A percentile compares a stretch with the other conserved stretches of the same genome.
Conservation (phyloP, 2,329 filamentous ascomycete genomes). For the Mycosphaerella sp. region DNA sequence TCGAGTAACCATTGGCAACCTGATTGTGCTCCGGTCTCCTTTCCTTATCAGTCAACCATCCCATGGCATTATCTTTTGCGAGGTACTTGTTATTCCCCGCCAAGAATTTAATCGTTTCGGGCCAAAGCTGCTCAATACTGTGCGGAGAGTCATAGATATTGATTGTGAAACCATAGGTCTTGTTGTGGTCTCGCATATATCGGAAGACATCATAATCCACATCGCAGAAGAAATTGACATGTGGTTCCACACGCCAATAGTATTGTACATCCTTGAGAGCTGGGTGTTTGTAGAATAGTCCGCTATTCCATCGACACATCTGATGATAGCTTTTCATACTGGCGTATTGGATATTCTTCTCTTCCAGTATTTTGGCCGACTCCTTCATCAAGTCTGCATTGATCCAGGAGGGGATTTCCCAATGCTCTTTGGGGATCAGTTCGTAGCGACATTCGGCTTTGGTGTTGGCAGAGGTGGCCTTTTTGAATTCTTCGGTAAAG, state of each 20-base stretch:
- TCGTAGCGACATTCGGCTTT: slow-evolving; percentile 87
- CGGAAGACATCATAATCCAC: slow-evolving; percentile 98
- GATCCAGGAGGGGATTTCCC: slow-evolving; percentile 89
- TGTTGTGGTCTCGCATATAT: slow-evolving; percentile 97
- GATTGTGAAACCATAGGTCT: slow-evolving; percentile 98
- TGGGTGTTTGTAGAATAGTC: slow-evolving; percentile 94
- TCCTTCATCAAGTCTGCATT: slow-evolving; percentile 78
- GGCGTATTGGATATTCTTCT: slow-evolving; percentile 86
- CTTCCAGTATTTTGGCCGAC: slow-evolving; percentile 73
- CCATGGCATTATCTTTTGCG: slow-evolving; percentile 75
- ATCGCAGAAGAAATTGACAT: slow-evolving; percentile 99
- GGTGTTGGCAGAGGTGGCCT: slow-evolving; percentile 69
- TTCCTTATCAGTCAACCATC: slow-evolving; percentile 75
- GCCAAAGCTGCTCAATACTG: slow-evolving; percentile 84
- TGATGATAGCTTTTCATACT: slow-evolving; percentile 88
- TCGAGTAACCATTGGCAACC: slow-evolving; percentile 87
- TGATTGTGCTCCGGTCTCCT: slow-evolving; percentile 72
- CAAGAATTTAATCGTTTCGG: slow-evolving; percentile 89
- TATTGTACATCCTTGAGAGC: slow-evolving; percentile 75
- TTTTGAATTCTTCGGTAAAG: slow-evolving; percentile 90
- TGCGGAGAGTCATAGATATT: slow-evolving; percentile 89
- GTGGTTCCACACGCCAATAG: slow-evolving; percentile 98
- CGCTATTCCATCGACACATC: slow-evolving; percentile 99
- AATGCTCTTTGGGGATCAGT: slow-evolving; percentile 88
- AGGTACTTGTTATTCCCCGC: slow-evolving; percentile 70